Conservation (phyloP, 495 filamentous ascomycete genomes). For the Aspergillus wentii region DNA sequence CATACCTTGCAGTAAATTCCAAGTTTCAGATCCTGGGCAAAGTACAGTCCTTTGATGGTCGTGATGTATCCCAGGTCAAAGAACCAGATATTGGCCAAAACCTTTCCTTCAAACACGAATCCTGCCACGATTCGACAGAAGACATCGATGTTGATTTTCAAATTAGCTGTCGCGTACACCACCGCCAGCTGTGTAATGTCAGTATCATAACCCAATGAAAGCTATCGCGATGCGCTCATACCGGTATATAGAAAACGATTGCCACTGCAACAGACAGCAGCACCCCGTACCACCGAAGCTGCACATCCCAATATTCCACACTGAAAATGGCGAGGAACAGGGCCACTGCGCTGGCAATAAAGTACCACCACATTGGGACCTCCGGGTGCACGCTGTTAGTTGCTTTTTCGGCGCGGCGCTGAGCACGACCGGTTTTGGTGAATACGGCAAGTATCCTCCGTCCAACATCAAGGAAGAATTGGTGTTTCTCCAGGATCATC, state of each 20-base stretch:
- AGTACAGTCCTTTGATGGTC: constrained; percentile 79
- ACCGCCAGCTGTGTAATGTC: constrained; percentile 76
- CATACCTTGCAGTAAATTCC: constrained; percentile 76
- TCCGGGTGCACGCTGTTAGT: constrained; percentile 55
- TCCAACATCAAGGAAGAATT: constrained; percentile 13
- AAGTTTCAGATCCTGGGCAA: constrained; percentile 79
- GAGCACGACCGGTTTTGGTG: constrained; percentile 2
- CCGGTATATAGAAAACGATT: constrained; percentile 41
- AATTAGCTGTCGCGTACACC: constrained; percentile 82
- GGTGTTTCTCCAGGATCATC: constrained; percentile 46
- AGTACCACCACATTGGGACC: constrained; percentile 74
- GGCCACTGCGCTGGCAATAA: constrained; percentile 63
- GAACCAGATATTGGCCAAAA: constrained; percentile 86
- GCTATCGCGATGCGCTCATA: constrained; percentile 16
- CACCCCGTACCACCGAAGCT: constrained; percentile 63
- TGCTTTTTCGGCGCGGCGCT: constrained; percentile 44
- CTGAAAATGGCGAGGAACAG: constrained; percentile 72
- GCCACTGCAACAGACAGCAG: constrained; percentile 71
- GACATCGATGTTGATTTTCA: constrained; percentile 74
- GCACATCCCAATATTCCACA: constrained; percentile 68
- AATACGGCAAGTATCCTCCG: constrained; percentile 3
- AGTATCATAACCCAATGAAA: constrained; percentile 54
- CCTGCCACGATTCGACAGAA: constrained; percentile 76
- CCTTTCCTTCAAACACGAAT: constrained; percentile 70
- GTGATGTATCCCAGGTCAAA: constrained; percentile 68